Percentiles rank a stretch among this genome's conserved stretches.
Conservation (phyloP, 805 yeast genomes). For the Priceomyces fermenticarens region DNA sequence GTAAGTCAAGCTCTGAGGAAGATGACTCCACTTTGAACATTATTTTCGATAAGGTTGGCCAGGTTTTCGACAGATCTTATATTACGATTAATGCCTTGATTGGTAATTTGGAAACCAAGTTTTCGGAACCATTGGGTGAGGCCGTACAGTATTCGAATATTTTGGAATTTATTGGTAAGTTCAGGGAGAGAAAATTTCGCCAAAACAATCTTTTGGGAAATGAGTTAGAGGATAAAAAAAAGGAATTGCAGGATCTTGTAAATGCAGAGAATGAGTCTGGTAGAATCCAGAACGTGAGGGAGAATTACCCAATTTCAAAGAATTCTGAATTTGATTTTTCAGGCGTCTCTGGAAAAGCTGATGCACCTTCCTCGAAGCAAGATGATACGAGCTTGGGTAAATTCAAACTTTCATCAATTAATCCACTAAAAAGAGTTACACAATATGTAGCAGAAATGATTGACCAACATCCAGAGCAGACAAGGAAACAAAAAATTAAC, state of each 20-base stretch:
- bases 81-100: conserved; percentile 52
- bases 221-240: conserved; percentile 30
- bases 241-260: conserved; percentile 27
- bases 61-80: conserved; percentile 71
- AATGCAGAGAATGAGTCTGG: conserved; percentile 28
- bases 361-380: conserved; percentile 7
- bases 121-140: conserved; percentile 67
- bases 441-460: conserved; percentile 55
- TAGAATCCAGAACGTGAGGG: conserved; percentile 23
- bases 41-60: conserved; percentile 75
- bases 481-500: conserved; percentile 52
- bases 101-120: conserved; percentile 52
- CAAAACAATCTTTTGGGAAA: conserved; percentile 30
- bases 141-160: conserved; percentile 64
- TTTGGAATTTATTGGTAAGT: conserved; percentile 56
- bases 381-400: conserved; percentile 24
- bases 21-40: conserved; percentile 29
- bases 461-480: conserved; percentile 65
- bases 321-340: conserved; percentile 20
- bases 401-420: conserved; percentile 50
- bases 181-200: conserved; percentile 42
- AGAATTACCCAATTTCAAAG: conserved; percentile 18
- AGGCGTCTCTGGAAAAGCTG: conserved; percentile 1
- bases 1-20: conserved; percentile 14
- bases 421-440: conserved; percentile 45